These are phyloP conservation scores for Tarenaya hassleriana DNA, from an alignment of 345 rosid species.

Conservation along the genomic window DNA sequence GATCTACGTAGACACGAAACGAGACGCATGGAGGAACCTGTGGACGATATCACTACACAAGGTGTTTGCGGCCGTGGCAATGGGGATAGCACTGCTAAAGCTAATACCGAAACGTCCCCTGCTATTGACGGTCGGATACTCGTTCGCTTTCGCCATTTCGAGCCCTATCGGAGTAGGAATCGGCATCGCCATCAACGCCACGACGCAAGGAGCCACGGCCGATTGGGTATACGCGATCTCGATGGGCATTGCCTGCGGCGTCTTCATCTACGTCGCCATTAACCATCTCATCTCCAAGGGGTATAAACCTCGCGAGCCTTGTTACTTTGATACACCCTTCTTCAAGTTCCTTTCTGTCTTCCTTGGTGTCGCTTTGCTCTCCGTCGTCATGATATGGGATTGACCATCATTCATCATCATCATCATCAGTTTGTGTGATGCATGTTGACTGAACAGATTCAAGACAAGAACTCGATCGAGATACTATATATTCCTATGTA, in stretches of 20 bases:
- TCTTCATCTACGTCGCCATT: conserved; percentile 70
- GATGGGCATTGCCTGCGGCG: conserved; percentile 82
- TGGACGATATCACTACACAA: conserved; percentile 88
- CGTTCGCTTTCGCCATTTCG: conserved; percentile 72
- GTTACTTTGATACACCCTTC: conserved; percentile 52
- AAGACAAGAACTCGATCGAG: too few species aligned
- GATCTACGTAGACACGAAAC: conserved; percentile 32
- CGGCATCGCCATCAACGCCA: conserved; percentile 76
- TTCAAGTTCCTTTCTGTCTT: conserved; percentile 70
- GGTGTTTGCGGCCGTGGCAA: conserved; percentile 75
- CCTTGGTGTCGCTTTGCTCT: conserved; percentile 55
- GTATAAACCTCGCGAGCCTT: conserved; percentile 46
- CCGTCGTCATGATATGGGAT: conserved; percentile 86
- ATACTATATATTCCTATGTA: too few species aligned
- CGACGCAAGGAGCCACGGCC: conserved; percentile 52
- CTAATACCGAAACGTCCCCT: conserved; percentile 77
- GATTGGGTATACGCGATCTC: conserved; percentile 79
- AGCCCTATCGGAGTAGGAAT: conserved; percentile 78
- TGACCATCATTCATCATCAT: conserved; percentile 15
- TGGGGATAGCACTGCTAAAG: conserved; percentile 80
- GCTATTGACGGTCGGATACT: conserved; percentile 48
- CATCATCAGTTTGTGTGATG: not conserved
- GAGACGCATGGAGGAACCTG: conserved; percentile 74
- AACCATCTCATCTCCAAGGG: conserved; percentile 84
- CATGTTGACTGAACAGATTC: too few species aligned